These are phyloP conservation scores for Clavispora carvajalis DNA, from an alignment of 805 yeast species.

Conservation along the genomic window DNA sequence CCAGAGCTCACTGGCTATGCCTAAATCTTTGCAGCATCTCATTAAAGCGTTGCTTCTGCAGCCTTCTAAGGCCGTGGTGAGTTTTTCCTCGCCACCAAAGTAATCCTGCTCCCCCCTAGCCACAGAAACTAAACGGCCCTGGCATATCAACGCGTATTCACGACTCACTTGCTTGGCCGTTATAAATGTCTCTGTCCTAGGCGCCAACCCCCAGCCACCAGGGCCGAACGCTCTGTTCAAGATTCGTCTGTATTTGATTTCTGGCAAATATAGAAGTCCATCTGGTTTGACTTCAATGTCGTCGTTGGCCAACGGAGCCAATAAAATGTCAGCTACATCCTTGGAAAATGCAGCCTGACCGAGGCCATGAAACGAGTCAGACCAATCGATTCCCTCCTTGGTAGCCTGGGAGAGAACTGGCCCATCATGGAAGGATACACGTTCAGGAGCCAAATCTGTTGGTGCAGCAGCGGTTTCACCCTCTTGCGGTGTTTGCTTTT, in stretches of 20 bases:
- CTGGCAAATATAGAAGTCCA: conserved; percentile 87
- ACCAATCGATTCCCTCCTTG: conserved; percentile 58
- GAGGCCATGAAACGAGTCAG: conserved; percentile 79
- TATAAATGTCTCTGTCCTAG: conserved; percentile 78
- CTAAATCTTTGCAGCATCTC: conserved; percentile 97
- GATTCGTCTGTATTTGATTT: conserved; percentile 88
- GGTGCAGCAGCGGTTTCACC: background rate
- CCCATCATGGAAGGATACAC: conserved; percentile 18
- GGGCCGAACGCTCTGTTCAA: conserved; percentile 93
- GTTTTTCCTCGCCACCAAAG: conserved; percentile 72
- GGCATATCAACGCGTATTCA: conserved; percentile 83
- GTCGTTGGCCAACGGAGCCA: conserved; percentile 54
- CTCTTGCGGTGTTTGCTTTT: background rate
- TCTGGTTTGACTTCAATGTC: conserved; percentile 96
- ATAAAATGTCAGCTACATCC: conserved; percentile 53
- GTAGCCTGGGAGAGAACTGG: conserved; percentile 16
- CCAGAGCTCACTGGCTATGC: conserved; percentile 96
- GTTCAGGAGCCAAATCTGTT: conserved; percentile 1
- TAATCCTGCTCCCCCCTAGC: conserved; percentile 96
- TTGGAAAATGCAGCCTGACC: conserved; percentile 72
- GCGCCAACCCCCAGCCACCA: conserved; percentile 98
- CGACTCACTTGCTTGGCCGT: conserved; percentile 74
- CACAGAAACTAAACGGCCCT: conserved; percentile 82
- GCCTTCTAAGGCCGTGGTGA: conserved; percentile 96
- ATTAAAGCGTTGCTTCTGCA: conserved; percentile 94